Base-by-base conservation (phyloP, 1,284 basidiomycete genomes). In the Sanghuangporus baumii region DNA sequence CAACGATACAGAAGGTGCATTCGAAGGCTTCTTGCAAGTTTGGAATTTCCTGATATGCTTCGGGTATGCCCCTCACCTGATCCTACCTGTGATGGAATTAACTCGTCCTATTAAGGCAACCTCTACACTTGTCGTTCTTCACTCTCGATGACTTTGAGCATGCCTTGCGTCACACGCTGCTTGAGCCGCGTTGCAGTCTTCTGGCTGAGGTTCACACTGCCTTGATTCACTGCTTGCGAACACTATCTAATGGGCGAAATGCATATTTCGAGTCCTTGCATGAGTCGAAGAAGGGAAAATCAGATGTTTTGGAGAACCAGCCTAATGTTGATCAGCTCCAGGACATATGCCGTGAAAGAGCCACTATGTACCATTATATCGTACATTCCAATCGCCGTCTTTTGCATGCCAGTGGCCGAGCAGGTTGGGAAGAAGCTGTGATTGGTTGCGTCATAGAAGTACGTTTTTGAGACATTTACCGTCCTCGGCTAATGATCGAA, bases 11-110 rank as follows among this genome's bases (percentile, higher is more conserved):
- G 77, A 80, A 3, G 84, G 84, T 8, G 78, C 84, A 6, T 96
- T 97, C 67, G 95, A 97, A 72, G 78, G 82, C 18, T 93, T 98
- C 74, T 75, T 98, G 52, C 87, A 91, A 82, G 79, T 86, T 18
- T 99, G 95, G 93, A 94, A 92, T 73, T 97, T 97, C 74, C 76
- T 98, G 67, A 88, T 92, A 63, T 88, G 94, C 60, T 94, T 94
- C 74, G 93, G 94, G 93, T 94, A 72, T 69, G 36, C 26, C 64
- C 52, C 14, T 47, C 55, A 46, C 12, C 46, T 59, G 16, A 51
- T 38, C 54, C 59, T 26, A 6, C 26, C 26, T 37, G 16, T 51
- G 16, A 40, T 40, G 38, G 63, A 65, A 26, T 40, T 26, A 5
- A 58, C 66, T 56, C 55, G 12, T 38, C 18, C 55, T 56, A 54